phyloP scores from a whole-genome alignment of 345 rosid genomes.

The Lepidium didymum region DNA sequence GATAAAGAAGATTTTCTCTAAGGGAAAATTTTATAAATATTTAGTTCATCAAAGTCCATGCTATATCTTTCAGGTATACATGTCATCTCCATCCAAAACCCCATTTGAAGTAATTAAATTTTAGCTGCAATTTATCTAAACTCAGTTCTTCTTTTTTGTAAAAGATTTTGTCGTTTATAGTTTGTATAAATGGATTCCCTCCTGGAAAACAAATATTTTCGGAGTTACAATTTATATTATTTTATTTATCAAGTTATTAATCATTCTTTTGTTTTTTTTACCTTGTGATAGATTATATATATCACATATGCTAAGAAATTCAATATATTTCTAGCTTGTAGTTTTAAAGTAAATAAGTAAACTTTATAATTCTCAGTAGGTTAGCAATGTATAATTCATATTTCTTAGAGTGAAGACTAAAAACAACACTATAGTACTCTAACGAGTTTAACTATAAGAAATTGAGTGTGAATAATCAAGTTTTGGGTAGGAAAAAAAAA shows the following conservation, averaged over 20 bases:
- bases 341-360: background rate
- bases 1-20: background rate
- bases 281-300: background rate
- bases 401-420: background rate
- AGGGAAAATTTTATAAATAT: background rate
- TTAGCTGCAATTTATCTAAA: constrained; percentile 25
- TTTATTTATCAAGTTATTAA: background rate
- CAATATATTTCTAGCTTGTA: background rate
- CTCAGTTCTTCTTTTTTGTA: constrained; percentile 12
- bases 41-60: constrained; percentile 18
- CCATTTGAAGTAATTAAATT: constrained; percentile 28
- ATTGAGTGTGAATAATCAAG: constrained; percentile 1
- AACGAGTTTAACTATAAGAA: constrained; percentile 9
- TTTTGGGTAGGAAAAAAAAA: background rate
- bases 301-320: background rate
- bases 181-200: constrained; percentile 16
- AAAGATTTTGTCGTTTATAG: constrained; percentile 23
- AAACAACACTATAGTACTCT: background rate
- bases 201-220: background rate
- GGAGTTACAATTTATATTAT: background rate
- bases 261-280: background rate
- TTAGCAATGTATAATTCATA: background rate
- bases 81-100: constrained; percentile 14
- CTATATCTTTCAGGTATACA: constrained; percentile 26
- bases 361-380: no score